These are phyloP conservation scores for Phytomonas sp. DNA, from an alignment of 208 protist species.

Conservation along the genomic window DNA sequence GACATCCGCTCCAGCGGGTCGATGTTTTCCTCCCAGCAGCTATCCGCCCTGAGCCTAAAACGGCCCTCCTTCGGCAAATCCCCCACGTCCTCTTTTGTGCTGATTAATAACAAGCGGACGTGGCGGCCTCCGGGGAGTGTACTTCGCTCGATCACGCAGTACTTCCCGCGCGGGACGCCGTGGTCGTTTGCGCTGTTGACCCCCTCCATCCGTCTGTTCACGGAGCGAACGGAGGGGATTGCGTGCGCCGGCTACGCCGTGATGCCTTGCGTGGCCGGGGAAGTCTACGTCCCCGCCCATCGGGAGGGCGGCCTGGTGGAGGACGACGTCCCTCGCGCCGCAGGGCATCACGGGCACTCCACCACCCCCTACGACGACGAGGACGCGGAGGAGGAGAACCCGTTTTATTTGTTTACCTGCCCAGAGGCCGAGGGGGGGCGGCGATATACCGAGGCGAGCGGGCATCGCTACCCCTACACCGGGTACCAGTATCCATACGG, in stretches of 20 bases:
- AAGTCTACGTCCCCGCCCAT: no score
- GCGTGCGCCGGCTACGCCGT: conserved; percentile 23
- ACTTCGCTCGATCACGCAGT: conserved; percentile 26
- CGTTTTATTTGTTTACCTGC: no score
- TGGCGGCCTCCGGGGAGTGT: conserved; percentile 28
- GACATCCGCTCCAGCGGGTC: conserved; percentile 15
- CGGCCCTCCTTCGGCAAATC: background rate
- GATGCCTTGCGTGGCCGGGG: background rate
- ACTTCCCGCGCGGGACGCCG: conserved; percentile 23
- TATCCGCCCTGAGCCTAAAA: no score
- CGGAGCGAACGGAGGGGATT: conserved; percentile 29
- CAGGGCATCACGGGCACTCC: background rate
- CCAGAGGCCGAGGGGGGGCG: no score
- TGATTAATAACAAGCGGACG: conserved; percentile 32
- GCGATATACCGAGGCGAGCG: background rate
- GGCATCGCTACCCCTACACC: conserved; percentile 22
- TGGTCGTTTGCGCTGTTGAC: conserved; percentile 29
- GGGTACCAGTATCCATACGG: conserved; percentile 9
- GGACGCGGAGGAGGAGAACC: no score
- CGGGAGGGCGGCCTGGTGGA: background rate
- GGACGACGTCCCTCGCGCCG: background rate
- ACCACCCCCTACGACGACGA: no score
- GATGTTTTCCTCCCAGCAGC: background rate
- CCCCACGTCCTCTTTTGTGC: conserved; percentile 29
- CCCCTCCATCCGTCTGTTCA: conserved; percentile 35